Base-by-base conservation (phyloP, 768 basidiomycete species). In the Termitomyces bulborhizus region DNA sequence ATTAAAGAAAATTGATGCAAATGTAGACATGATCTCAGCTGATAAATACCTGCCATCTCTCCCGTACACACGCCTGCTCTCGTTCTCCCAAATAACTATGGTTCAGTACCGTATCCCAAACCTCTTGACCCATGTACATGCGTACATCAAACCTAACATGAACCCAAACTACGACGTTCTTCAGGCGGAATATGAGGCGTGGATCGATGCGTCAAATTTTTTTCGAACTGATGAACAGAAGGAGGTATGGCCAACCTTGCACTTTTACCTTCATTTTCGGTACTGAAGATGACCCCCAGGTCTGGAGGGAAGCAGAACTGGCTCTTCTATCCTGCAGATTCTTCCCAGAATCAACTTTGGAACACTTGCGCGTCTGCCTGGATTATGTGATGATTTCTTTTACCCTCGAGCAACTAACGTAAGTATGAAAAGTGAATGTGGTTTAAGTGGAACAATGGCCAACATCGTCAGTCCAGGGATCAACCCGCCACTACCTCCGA, bases 351-450 rank as follows among this genome's bases (percentile, higher is more conserved):
- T 46, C 54, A 31, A 34, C 16, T 24, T 41, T 43, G 41, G 51
- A 11, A 11, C 27, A 24, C 21, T 32, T 59, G 15, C 50, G 57
- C 3, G 36, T 55, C 27, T 47, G 54, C 24, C 36, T 59, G 11
- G 57, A 59, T 26, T 52, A 52, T 11, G 39, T 59, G 29, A 55
- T 51, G 46, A 36, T 47, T 37, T 52, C 52, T 27, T 32, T 59
- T 15, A 51, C 55, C 41, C 18, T 59, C 24, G 57, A 59, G 18
- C 54, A 59, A 13, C 16, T 59, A 39, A 59, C 57, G 54, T 55
- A 46, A 44, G 57, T 31, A 12, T 12, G 43, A 48, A 46, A 16
- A 13, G 34, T 15, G 15, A 6, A 5, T 7, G 7, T 12, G 4
- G 6, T 0, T 34, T 0, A 26, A 39, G 6, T 16, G 11, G 15